These are phyloP conservation scores for Daedaleopsis sinensis DNA, from an alignment of 768 basidiomycete species.

Conservation along the genomic window DNA sequence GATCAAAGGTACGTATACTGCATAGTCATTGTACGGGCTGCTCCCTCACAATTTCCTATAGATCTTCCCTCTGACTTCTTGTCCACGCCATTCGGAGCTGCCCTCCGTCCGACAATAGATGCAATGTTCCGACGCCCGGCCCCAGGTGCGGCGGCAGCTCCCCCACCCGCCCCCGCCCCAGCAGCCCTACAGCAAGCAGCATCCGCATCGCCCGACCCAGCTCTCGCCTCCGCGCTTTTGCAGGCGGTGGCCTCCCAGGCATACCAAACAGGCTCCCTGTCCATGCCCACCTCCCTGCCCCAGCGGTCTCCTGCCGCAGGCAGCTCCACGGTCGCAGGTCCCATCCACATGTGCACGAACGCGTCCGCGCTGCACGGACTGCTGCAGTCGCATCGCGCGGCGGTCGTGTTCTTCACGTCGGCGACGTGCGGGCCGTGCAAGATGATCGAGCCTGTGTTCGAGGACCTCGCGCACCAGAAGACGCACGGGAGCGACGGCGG, in stretches of 20 bases:
- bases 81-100: conserved; percentile 85
- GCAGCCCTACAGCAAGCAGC: conserved; percentile 34
- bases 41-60: conserved; percentile 27
- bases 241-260: conserved; percentile 61
- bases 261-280: conserved; percentile 27
- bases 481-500: conserved; percentile 33
- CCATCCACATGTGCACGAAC: conserved; percentile 77
- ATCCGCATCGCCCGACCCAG: conserved; percentile 46
- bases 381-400: conserved; percentile 66
- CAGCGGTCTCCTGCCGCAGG: conserved; percentile 34
- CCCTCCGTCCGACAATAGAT: conserved; percentile 89
- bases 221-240: conserved; percentile 55
- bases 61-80: conserved; percentile 84
- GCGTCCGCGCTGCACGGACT: conserved; percentile 69
- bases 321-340: conserved; percentile 55
- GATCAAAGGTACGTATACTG: conserved; percentile 66
- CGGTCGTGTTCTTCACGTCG: conserved; percentile 83
- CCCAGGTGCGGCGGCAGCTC: conserved; percentile 41
- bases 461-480: conserved; percentile 72
- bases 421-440: conserved; percentile 77
- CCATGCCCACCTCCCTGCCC: conserved; percentile 26
- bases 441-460: conserved; percentile 84
- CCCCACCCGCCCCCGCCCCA: conserved; percentile 35
- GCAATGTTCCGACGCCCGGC: conserved; percentile 75
- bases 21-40: neutral